phyloP scores from a whole-genome alignment of 331 rosid genomes.

The Prunus yedoensis region DNA sequence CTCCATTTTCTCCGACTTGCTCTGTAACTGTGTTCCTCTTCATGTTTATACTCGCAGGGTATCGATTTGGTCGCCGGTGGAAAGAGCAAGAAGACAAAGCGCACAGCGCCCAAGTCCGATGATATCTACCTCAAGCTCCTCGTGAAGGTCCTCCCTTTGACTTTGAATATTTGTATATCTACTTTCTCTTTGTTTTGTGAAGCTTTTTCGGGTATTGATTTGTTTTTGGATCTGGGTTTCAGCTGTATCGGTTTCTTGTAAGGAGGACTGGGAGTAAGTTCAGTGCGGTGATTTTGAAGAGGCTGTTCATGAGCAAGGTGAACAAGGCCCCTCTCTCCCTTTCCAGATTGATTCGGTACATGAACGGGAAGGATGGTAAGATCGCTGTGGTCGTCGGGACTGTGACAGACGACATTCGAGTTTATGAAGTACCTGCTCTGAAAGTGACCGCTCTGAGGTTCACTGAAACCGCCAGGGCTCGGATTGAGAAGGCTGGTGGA shows the following conservation, averaged over 20 bases:
- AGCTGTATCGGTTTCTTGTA: slow-evolving; percentile 66
- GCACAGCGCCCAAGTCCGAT: slow-evolving; percentile 60
- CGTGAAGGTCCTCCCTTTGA: slow-evolving; percentile 41
- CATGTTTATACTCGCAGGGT: slow-evolving; percentile 39
- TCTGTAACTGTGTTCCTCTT: not conserved
- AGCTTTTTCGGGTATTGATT: not conserved
- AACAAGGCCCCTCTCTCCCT: slow-evolving; percentile 70
- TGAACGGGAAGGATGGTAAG: slow-evolving; percentile 54
- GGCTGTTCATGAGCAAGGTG: slow-evolving; percentile 78
- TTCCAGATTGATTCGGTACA: slow-evolving; percentile 57
- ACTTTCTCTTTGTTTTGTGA: not conserved
- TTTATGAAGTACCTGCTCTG: slow-evolving; percentile 45
- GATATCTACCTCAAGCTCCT: slow-evolving; percentile 72
- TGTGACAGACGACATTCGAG: slow-evolving; percentile 58
- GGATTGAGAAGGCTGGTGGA: slow-evolving; percentile 69
- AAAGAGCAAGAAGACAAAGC: slow-evolving; percentile 64
- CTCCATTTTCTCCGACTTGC: not conserved
- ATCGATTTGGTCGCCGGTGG: slow-evolving; percentile 84
- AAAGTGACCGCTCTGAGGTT: slow-evolving; percentile 68
- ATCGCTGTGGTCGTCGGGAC: slow-evolving; percentile 61
- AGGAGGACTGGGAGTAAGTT: slow-evolving; percentile 57
- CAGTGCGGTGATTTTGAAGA: slow-evolving; percentile 58
- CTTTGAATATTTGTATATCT: not conserved
- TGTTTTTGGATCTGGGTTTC: slow-evolving; percentile 11
- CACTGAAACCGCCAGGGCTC: slow-evolving; percentile 69